Percentiles rank a stretch among this genome's conserved stretches.
phyloP scores from a whole-genome alignment of 2,329 filamentous ascomycete species.

The Ceratocystiopsis minuta region DNA sequence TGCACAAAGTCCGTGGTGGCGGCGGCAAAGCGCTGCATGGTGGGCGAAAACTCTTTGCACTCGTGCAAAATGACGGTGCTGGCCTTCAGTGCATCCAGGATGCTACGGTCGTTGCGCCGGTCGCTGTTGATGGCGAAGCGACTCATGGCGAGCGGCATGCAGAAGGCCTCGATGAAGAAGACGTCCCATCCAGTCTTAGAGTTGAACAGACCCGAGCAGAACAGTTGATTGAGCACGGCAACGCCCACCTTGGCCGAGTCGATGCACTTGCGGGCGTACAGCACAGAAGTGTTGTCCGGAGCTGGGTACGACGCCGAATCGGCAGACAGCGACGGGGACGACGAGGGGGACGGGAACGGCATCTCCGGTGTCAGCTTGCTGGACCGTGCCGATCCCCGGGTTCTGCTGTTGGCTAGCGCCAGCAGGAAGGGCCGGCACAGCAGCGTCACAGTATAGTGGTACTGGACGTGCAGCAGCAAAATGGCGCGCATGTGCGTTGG shows the following conservation, averaged over 20 bases:
- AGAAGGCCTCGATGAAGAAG: conserved; percentile 8
- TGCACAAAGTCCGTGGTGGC: conserved; percentile 8
- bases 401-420: conserved; percentile 1
- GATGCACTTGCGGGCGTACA: conserved; percentile 4
- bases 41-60: conserved; percentile 8
- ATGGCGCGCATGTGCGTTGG: conserved; percentile 10
- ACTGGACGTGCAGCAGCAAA: conserved; percentile 13
- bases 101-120: conserved; percentile 2
- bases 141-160: conserved; percentile 8
- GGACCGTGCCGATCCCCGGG: no score
- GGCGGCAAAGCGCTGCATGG: conserved; percentile 8
- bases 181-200: conserved; percentile 10
- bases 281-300: neutral
- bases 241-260: conserved; percentile 7
- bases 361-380: conserved; percentile 1
- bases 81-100: conserved; percentile 3
- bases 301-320: no score
- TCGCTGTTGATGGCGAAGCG: conserved; percentile 5
- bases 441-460: conserved; percentile 13
- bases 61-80: conserved; percentile 6
- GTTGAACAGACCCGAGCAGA: conserved; percentile 7
- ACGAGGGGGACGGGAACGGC: neutral
- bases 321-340: neutral
- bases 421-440: conserved; percentile 15
- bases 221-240: conserved; percentile 6